Evolutionary conservation across 108 stramenopile genomes (phyloP).

Genomic region (Pseudonitzschia pungens): DNA sequence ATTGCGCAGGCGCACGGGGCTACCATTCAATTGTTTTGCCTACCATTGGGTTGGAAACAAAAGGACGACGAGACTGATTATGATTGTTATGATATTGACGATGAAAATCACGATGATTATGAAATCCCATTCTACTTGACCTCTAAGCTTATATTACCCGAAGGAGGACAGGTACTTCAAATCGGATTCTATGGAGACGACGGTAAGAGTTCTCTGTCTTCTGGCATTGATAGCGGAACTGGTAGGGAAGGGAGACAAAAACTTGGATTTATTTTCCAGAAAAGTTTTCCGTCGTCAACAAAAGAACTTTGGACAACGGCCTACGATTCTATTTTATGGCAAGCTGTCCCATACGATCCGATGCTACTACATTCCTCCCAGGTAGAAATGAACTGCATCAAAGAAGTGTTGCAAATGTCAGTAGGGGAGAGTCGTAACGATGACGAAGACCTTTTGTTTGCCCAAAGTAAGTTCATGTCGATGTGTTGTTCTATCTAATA

Average conservation of each 20-base stretch:
- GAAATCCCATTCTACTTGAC: conserved; percentile 47
- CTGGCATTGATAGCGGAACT: conserved; percentile 48
- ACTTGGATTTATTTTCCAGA: conserved; percentile 49
- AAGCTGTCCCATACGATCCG: conserved; percentile 27
- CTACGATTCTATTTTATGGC: conserved; percentile 56
- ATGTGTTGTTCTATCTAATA: too few relatives aligned
- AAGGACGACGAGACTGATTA: background rate
- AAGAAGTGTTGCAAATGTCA: conserved; percentile 8
- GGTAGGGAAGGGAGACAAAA: conserved; percentile 64
- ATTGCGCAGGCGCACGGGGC: conserved; percentile 37
- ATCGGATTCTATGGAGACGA: conserved; percentile 75
- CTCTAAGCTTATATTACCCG: conserved; percentile 28
- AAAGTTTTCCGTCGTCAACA: conserved; percentile 11
- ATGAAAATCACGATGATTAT: conserved; percentile 10
- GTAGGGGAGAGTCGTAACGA: conserved; percentile 5
- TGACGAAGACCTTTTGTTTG: conserved; percentile 13
- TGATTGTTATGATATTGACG: conserved; percentile 9
- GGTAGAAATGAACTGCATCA: background rate
- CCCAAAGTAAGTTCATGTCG: conserved; percentile 24
- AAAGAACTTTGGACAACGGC: conserved; percentile 55
- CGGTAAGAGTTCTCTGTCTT: conserved; percentile 63
- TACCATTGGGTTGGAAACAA: conserved; percentile 45
- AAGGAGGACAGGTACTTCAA: conserved; percentile 27
- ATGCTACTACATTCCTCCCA: conserved; percentile 19
- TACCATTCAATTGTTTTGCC: conserved; percentile 48